Base-by-base conservation (phyloP, 1,284 basidiomycete genomes). In the Cryptococcus hybrid region DNA sequence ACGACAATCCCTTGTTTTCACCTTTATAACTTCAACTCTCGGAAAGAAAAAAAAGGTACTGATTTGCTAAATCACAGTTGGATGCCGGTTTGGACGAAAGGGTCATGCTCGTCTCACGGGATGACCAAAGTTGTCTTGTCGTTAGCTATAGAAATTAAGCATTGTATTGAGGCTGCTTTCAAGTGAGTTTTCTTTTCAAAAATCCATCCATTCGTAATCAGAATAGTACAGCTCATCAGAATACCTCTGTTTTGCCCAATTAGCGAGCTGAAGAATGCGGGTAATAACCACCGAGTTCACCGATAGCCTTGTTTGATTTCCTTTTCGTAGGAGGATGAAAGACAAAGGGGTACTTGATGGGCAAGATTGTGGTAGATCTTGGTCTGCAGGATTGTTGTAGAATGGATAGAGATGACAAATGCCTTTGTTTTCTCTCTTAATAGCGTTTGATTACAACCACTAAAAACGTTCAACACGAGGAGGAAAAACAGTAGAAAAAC, bases 121-220 rank as follows among this genome's bases (percentile, higher is more conserved):
- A 66, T 90, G 98, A 79, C 90, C 93, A 96, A 79, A 95, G 88
- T 72, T 98, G 95, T 76, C 82, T 99, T 18, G 92, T 99, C 13
- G 95, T 98, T 45, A 91, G 86, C 72, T 99, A 96, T 78, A 88
- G 89, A 99, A 62, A 84, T 96, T 77, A 93, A 90, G 79, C 78
- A 84, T 7, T 93, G 89, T 73, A 83, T 95, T 54, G 88, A 93
- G 59, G 83, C 85, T 9, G 88, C 91, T 1, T 94, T 92, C 70
- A 77, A 70, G 81, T 82, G 68, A 70, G 81, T 76, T 11, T n/a
- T 36, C 12, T 12, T 42, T 7, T 38, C 12, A 11, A 12, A 36
- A 9, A 38, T 18, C 11, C 47, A 34, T 13, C 36, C 7, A 12
- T 9, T 13, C 35, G 24, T 34, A 12, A 36, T 38, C 46, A 18